Conservation (phyloP, 441 rosid species). For the Erodium chrysanthum region DNA sequence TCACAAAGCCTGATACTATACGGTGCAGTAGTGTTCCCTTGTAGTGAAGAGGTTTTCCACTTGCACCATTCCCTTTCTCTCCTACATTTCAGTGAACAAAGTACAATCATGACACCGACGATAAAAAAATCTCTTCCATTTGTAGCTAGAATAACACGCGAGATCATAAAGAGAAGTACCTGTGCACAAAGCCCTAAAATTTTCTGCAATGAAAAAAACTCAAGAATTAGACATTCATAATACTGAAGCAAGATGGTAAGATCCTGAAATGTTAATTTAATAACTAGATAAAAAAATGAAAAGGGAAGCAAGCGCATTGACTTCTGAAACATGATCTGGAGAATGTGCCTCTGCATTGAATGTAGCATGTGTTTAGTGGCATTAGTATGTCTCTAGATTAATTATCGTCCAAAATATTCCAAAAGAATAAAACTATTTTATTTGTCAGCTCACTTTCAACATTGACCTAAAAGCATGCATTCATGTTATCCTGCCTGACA, state of each 20-base stretch:
- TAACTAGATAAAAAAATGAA: too few relatives aligned
- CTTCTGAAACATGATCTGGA: too few relatives aligned
- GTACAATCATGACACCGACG: conserved; percentile 3
- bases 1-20: conserved; percentile 77
- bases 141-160: background rate
- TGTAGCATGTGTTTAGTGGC: too few relatives aligned
- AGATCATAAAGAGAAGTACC: conserved; percentile 31
- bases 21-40: conserved; percentile 87
- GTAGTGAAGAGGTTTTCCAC: conserved; percentile 54
- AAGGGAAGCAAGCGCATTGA: too few relatives aligned
- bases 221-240: conserved; percentile 13
- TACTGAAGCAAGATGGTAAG: background rate
- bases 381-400: too few relatives aligned
- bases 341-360: too few relatives aligned
- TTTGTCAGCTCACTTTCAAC: too few relatives aligned
- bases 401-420: too few relatives aligned
- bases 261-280: too few relatives aligned
- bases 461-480: too few relatives aligned
- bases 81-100: conserved; percentile 30
- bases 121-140: background rate
- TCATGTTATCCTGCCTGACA: too few relatives aligned
- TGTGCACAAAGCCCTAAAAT: conserved; percentile 87
- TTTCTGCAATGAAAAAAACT: conserved; percentile 44
- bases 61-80: conserved; percentile 47
- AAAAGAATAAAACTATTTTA: too few relatives aligned